Evolutionary conservation across 2,329 filamentous ascomycete genomes (phyloP).

Genomic region (Stagonosporopsis chrysanthemi): DNA sequence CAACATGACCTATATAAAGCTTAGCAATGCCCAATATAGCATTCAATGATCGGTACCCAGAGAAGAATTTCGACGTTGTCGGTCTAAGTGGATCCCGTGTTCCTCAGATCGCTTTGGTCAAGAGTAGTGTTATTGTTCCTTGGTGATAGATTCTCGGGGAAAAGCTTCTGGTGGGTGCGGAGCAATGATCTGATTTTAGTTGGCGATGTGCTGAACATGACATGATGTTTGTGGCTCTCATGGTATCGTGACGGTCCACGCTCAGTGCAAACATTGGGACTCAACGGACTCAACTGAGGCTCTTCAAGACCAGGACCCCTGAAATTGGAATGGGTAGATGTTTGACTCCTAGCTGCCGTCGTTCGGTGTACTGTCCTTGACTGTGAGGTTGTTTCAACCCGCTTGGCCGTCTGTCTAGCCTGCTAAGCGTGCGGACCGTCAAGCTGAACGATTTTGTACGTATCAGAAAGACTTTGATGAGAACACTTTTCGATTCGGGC

Average conservation of each 20-base stretch:
- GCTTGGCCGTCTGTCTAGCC: background rate
- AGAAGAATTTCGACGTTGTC: background rate
- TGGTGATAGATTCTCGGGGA: background rate
- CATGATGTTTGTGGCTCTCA: slow-evolving; percentile 1
- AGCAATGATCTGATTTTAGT: background rate
- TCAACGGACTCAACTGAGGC: slow-evolving; percentile 32
- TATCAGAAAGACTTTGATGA: background rate
- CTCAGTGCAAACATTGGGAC: slow-evolving; percentile 42
- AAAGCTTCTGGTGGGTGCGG: background rate
- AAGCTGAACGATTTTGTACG: background rate
- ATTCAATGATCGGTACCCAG: background rate
- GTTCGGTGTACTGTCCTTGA: background rate
- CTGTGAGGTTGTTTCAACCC: background rate
- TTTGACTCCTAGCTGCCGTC: background rate
- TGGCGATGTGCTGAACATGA: background rate
- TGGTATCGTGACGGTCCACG: slow-evolving; percentile 36
- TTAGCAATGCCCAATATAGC: background rate
- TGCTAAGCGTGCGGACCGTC: background rate
- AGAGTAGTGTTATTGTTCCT: background rate
- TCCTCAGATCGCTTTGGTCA: background rate
- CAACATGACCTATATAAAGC: background rate
- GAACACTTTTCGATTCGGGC: background rate
- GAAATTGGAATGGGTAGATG: background rate
- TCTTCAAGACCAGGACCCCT: background rate
- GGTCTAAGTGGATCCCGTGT: background rate